phyloP scores from a whole-genome alignment of 129 eudicot genomes.

The Dittrichia graveolens region DNA sequence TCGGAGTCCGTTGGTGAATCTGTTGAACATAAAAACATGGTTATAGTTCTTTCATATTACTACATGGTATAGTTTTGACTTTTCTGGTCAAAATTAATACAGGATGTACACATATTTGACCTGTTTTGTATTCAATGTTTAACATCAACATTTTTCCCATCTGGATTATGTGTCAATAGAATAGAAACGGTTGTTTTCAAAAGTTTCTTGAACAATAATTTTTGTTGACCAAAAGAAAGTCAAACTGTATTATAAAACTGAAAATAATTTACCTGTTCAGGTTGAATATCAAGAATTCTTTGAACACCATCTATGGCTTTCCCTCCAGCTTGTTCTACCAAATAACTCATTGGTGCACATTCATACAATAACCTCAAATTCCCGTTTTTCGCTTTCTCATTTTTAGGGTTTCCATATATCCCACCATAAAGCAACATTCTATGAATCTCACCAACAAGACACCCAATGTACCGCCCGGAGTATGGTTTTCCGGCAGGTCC shows the following conservation, averaged over 20 bases:
- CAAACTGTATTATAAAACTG: slow-evolving; percentile 6
- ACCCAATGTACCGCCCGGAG: slow-evolving; percentile 87
- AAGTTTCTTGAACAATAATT: not conserved
- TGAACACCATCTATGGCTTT: slow-evolving; percentile 79
- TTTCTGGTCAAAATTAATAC: slow-evolving; percentile 1
- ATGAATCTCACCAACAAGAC: slow-evolving; percentile 92
- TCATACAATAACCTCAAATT: slow-evolving; percentile 91
- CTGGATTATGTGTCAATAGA: not conserved
- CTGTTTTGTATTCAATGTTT: not conserved
- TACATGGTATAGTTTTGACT: slow-evolving; percentile 9
- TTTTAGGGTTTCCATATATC: slow-evolving; percentile 80
- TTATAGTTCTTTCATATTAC: not conserved
- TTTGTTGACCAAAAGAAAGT: slow-evolving; percentile 25
- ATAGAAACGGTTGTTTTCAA: not conserved
- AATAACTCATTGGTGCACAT: slow-evolving; percentile 96
- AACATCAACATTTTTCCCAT: not conserved
- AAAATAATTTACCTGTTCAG: slow-evolving; percentile 53
- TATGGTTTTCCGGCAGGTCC: slow-evolving; percentile 86
- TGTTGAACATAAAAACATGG: slow-evolving; percentile 26
- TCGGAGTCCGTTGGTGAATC: slow-evolving; percentile 94
- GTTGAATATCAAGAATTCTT: slow-evolving; percentile 83
- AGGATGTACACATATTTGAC: not conserved
- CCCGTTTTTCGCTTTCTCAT: slow-evolving; percentile 71
- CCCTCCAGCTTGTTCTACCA: slow-evolving; percentile 98
- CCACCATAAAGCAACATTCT: slow-evolving; percentile 86